Conservation (phyloP, 2,329 filamentous ascomycete species). For the Xylaria arbuscula region DNA sequence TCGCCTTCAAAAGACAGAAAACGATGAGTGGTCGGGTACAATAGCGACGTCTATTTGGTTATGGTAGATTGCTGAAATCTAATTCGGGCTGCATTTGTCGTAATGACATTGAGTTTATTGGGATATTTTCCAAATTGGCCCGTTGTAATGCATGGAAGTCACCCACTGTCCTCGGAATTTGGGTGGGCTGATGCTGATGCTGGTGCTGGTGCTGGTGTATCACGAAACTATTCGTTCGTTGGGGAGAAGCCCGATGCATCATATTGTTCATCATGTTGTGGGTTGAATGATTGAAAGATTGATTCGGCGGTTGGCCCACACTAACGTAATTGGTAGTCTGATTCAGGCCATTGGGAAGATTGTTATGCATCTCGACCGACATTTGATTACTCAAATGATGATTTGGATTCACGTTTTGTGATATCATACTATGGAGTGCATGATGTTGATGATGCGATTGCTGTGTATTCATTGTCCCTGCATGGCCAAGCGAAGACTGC, state of each 20-base stretch:
- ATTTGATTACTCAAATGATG: constrained; percentile 51
- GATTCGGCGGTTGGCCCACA: constrained; percentile 50
- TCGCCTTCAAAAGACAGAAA: neutral
- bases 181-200: constrained; percentile 47
- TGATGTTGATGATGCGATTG: constrained; percentile 48
- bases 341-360: constrained; percentile 46
- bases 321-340: constrained; percentile 49
- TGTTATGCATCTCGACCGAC: constrained; percentile 49
- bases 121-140: constrained; percentile 55
- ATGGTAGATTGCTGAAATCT: constrained; percentile 55
- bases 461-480: constrained; percentile 48
- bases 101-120: constrained; percentile 52
- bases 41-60: constrained; percentile 32
- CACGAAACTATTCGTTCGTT: constrained; percentile 56
- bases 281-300: constrained; percentile 45
- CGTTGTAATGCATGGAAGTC: constrained; percentile 64
- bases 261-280: constrained; percentile 49
- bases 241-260: constrained; percentile 52
- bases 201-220: constrained; percentile 51
- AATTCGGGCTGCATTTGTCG: constrained; percentile 53
- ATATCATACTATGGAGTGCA: constrained; percentile 43
- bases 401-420: constrained; percentile 50
- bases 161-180: constrained; percentile 57
- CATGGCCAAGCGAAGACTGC: constrained; percentile 51
- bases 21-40: neutral